Conservation (phyloP, 495 filamentous ascomycete genomes). For the Tuber indicum region DNA sequence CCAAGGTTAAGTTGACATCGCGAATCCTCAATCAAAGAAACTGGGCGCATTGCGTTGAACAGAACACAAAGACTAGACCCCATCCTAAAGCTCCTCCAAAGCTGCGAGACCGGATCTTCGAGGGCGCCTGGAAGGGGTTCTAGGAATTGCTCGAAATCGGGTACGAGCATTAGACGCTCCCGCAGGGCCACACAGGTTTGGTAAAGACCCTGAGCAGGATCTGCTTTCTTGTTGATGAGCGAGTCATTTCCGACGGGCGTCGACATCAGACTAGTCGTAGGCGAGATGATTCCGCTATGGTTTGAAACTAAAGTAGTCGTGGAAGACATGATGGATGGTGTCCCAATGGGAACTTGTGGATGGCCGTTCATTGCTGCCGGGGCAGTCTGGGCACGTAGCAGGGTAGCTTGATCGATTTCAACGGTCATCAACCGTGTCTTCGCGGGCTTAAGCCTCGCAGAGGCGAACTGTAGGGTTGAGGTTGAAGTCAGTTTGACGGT, state of each 20-base stretch:
- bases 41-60: constrained; percentile 74
- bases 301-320: constrained; percentile 14
- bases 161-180: constrained; percentile 71
- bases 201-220: constrained; percentile 80
- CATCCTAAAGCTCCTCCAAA: constrained; percentile 81
- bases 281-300: constrained; percentile 26
- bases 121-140: constrained; percentile 52
- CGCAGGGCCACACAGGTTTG: constrained; percentile 85
- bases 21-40: constrained; percentile 57
- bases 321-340: constrained; percentile 38
- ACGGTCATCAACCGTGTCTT: constrained; percentile 43
- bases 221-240: constrained; percentile 91
- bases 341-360: constrained; percentile 34
- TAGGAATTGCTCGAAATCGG: constrained; percentile 68
- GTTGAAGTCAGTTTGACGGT: constrained; percentile 41
- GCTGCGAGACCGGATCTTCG: constrained; percentile 76
- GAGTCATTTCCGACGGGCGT: constrained; percentile 39
- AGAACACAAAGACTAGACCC: constrained; percentile 81
- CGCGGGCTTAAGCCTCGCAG: constrained; percentile 43
- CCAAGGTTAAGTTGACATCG: constrained; percentile 32
- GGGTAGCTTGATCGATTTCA: constrained; percentile 40
- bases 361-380: constrained; percentile 32
- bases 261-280: constrained; percentile 34
- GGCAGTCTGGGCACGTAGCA: constrained; percentile 38
- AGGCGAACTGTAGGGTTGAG: constrained; percentile 40